phyloP scores from a whole-genome alignment of 768 basidiomycete species.

The Gelatoporia subvermispora region DNA sequence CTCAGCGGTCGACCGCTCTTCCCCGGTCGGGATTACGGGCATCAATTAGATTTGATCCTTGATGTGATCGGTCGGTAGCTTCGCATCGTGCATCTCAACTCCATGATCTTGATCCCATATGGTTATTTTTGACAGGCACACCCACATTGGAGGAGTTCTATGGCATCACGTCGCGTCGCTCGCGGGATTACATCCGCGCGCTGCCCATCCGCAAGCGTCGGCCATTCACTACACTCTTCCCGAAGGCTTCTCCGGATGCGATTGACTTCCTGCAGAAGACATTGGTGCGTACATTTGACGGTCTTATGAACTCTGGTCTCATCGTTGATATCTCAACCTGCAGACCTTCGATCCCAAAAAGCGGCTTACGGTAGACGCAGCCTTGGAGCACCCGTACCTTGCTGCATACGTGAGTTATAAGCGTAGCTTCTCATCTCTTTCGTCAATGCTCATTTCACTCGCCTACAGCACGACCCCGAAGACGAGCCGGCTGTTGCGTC shows the following conservation, averaged over 20 bases:
- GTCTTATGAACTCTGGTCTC: not conserved
- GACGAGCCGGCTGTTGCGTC: constrained; percentile 84
- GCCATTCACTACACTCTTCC: constrained; percentile 69
- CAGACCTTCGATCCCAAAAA: constrained; percentile 88
- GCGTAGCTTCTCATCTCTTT: not conserved
- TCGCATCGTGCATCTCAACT: not conserved
- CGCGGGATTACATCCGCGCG: constrained; percentile 83
- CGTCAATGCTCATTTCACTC: not conserved
- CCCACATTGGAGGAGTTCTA: constrained; percentile 89
- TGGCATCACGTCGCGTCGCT: constrained; percentile 79
- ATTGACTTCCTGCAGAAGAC: constrained; percentile 72
- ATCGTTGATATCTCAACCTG: too few species aligned
- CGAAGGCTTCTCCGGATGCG: constrained; percentile 67
- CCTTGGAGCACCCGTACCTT: constrained; percentile 78
- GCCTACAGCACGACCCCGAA: constrained; percentile 70
- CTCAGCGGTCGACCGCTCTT: constrained; percentile 78
- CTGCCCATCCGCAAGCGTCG: constrained; percentile 77
- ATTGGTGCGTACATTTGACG: constrained; percentile 37
- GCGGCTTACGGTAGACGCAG: constrained; percentile 77
- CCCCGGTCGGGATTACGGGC: constrained; percentile 83
- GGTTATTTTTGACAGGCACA: constrained; percentile 46
- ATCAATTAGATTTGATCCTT: constrained; percentile 84
- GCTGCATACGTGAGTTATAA: constrained; percentile 56
- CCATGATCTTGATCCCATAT: not conserved
- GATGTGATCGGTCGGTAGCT: constrained; percentile 66